Conservation (phyloP, 2,329 filamentous ascomycete species). For the Cordyceps tenuipes region DNA sequence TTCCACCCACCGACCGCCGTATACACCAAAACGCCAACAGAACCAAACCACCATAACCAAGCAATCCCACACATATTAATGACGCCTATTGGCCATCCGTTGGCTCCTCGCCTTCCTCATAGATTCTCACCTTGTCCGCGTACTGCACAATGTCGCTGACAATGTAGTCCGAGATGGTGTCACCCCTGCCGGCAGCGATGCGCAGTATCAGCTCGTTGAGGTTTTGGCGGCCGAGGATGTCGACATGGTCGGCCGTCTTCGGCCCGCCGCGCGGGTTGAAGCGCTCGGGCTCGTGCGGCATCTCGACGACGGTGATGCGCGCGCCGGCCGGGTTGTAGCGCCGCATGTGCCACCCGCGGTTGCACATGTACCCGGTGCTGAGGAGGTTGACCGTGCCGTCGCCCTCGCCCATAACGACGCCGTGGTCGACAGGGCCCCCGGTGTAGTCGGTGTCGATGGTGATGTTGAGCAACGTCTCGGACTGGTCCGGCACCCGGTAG, state of each 20-base stretch:
- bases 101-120: conserved; percentile 46
- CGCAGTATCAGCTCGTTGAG: conserved; percentile 85
- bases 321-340: conserved; percentile 83
- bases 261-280: conserved; percentile 74
- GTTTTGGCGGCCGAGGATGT: conserved; percentile 81
- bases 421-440: conserved; percentile 62
- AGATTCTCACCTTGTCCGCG: conserved; percentile 73
- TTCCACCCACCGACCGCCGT: neutral
- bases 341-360: conserved; percentile 86
- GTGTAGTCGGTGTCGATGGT: conserved; percentile 62
- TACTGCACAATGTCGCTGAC: conserved; percentile 78
- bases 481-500: conserved; percentile 65
- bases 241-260: conserved; percentile 81
- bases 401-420: conserved; percentile 91
- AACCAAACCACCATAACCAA: neutral
- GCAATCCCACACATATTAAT: neutral
- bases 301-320: conserved; percentile 81
- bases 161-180: conserved; percentile 68
- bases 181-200: conserved; percentile 77
- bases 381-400: conserved; percentile 94
- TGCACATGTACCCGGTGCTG: conserved; percentile 92
- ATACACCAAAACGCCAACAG: conserved; percentile 4
- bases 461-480: conserved; percentile 60
- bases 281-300: conserved; percentile 90
- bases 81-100: neutral